These are phyloP conservation scores for Thraustochytrium sp. DNA, from an alignment of 352 stramenopile species.

Conservation along the genomic window DNA sequence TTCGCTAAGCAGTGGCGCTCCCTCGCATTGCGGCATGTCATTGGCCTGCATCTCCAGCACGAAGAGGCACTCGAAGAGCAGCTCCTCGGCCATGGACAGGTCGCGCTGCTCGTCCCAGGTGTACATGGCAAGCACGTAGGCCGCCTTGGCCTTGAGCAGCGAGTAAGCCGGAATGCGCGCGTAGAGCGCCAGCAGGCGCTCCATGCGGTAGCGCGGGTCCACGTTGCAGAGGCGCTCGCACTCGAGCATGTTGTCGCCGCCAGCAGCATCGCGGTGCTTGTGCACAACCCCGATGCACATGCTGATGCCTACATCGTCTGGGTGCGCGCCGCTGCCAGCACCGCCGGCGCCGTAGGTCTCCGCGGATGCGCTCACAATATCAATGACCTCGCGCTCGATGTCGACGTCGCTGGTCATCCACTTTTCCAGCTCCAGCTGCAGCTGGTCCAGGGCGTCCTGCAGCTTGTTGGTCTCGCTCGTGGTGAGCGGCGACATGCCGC, in stretches of 20 bases:
- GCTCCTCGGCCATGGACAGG: not conserved
- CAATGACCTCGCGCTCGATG: conserved; percentile 11
- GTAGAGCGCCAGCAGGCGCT: not conserved
- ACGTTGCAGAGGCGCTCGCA: conserved; percentile 33
- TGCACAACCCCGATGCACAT: conserved; percentile 42
- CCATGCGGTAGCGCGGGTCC: conserved; percentile 28
- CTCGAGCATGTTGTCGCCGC: not conserved
- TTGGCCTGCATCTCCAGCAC: conserved; percentile 6
- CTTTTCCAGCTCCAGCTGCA: conserved; percentile 38
- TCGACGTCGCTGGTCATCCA: conserved; percentile 38
- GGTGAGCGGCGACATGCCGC: conserved; percentile 28
- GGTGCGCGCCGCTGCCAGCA: not conserved
- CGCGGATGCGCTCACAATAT: not conserved
- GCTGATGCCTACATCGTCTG: conserved; percentile 33
- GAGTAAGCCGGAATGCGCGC: not conserved
- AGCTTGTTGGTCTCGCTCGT: conserved; percentile 36
- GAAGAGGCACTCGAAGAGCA: conserved; percentile 40
- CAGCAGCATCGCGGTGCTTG: not conserved
- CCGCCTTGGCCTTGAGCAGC: conserved; percentile 37
- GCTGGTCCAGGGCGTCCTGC: conserved; percentile 34
- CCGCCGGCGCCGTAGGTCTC: not conserved
- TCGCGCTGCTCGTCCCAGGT: conserved; percentile 13
- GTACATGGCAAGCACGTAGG: conserved; percentile 34
- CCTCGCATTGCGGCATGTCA: not conserved
- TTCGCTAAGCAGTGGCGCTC: conserved; percentile 1